phyloP scores from a whole-genome alignment of 139 green algal species.

The Mychonastes homosphaera region DNA sequence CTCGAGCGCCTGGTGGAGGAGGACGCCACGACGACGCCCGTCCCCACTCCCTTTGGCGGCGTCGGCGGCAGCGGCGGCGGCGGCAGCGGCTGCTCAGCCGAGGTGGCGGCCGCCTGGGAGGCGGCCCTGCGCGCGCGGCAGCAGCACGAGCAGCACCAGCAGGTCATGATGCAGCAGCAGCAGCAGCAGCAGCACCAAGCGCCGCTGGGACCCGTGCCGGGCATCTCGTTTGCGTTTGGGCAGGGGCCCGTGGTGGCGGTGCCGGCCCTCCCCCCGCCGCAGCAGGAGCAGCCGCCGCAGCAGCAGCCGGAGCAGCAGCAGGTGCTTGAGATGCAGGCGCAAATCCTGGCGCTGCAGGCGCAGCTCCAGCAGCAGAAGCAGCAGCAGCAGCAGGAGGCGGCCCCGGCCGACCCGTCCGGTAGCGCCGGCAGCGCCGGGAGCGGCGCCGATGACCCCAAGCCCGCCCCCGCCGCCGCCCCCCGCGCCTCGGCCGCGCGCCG shows the following conservation, averaged over 20 bases:
- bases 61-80: background rate
- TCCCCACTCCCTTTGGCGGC: background rate
- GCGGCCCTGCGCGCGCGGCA: background rate
- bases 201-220: too few species aligned
- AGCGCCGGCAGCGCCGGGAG: too few species aligned
- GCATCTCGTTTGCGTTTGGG: too few species aligned
- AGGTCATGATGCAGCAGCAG: background rate
- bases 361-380: too few species aligned
- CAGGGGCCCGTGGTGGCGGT: too few species aligned
- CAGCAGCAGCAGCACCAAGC: constrained; percentile 5
- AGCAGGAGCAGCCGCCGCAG: background rate
- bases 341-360: too few species aligned
- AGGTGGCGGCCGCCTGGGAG: background rate
- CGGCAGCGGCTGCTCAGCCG: background rate
- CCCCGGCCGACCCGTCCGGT: too few species aligned
- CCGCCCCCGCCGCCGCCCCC: too few species aligned
- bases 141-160: background rate
- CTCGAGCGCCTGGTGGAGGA: background rate
- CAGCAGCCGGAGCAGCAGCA: background rate
- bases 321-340: background rate
- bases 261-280: too few species aligned
- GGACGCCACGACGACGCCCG: background rate
- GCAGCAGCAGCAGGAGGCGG: too few species aligned
- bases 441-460: too few species aligned
- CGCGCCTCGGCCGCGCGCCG: too few species aligned